These are phyloP conservation scores for Coleophoma eucalyptorum DNA, from an alignment of 2,329 filamentous ascomycete species.

Conservation along the genomic window DNA sequence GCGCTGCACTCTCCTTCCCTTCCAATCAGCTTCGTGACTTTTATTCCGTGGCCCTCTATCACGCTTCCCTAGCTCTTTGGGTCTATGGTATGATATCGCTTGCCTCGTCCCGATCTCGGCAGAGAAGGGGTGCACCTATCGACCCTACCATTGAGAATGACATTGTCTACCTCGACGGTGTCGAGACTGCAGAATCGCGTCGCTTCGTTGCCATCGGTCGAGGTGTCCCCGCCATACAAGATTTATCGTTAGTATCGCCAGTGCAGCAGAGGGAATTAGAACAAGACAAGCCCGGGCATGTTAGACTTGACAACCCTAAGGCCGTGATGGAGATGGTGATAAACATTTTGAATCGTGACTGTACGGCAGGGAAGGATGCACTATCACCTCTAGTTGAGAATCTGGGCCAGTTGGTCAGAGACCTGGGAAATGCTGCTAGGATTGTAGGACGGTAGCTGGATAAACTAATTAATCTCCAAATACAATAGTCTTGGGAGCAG, in stretches of 20 bases:
- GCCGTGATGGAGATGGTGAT: conserved; percentile 9
- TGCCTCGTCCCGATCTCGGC: neutral
- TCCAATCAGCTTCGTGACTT: conserved; percentile 54
- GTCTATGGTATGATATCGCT: conserved; percentile 55
- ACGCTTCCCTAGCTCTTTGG: conserved; percentile 66
- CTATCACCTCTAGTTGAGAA: conserved; percentile 64
- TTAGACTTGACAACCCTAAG: conserved; percentile 6
- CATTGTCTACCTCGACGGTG: conserved; percentile 6
- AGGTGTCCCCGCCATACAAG: conserved; percentile 6
- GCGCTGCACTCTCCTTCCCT: conserved; percentile 39
- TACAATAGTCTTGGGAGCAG: no score
- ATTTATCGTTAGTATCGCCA: neutral
- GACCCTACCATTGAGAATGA: neutral
- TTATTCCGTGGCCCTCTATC: conserved; percentile 64
- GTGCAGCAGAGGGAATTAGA: neutral
- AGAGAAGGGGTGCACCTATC: neutral
- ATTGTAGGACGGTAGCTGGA: neutral
- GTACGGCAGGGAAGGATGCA: conserved; percentile 1
- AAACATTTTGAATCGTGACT: conserved; percentile 2
- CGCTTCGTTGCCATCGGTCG: conserved; percentile 9
- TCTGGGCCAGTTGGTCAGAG: conserved; percentile 58
- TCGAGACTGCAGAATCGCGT: conserved; percentile 4
- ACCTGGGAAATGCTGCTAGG: conserved; percentile 35
- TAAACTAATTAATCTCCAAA: neutral
- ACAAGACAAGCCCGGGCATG: neutral